Evolutionary conservation across 2,329 filamentous ascomycete genomes (phyloP), one percentile per base, ranked within the genome.

Genomic region (Fusarium sp.): DNA sequence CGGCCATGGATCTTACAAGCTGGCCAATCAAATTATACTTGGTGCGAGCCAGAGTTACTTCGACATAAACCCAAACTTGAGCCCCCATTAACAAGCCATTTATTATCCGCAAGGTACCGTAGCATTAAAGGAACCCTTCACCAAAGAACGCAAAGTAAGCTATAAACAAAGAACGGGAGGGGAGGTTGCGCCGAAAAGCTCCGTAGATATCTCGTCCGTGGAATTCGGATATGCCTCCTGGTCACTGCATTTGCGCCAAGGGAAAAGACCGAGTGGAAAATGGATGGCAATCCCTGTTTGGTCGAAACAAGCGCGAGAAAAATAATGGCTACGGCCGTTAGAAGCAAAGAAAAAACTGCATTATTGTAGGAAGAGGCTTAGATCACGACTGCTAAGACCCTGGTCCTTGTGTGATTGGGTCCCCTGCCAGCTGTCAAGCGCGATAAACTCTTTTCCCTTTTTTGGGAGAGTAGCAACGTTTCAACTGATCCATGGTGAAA

Each of bases 271-370:
- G 51, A 65, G 61, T 41, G 37, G 29, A 22, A 13, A 24, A n/a
- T 37, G 64, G 40, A 59, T 58, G 54, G 16, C 25, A 37, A 69
- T 56, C 65, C 54, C 27, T 65, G 58, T 42, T 27, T 25, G 65
- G 44, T 70, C 67, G 67, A 69, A 69, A 69, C 67, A 69, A 69
- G 67, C 67, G 67, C 67, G 51, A 30, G 32, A 56, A 40, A 25
- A 30, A 44, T 22, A 25, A 22, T 25, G 27, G 11, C 37, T 34
- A 25, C 11, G 30, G 27, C 18, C 13, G 18, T 37, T 34, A 27
- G 53, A 37, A 37, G 25, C 40, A 40, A 18, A 37, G 44, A 27
- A 22, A 16, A 47, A 16, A 7, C 10, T 29, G 12, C 32, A 34
- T 18, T 10, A 20, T 45, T 54, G 55, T 51, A 46, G 47, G 47